A percentile compares a stretch with the other conserved stretches of the same genome.
Conservation (phyloP, 306 rosid species). For the Cyclanthera cordifolia region DNA sequence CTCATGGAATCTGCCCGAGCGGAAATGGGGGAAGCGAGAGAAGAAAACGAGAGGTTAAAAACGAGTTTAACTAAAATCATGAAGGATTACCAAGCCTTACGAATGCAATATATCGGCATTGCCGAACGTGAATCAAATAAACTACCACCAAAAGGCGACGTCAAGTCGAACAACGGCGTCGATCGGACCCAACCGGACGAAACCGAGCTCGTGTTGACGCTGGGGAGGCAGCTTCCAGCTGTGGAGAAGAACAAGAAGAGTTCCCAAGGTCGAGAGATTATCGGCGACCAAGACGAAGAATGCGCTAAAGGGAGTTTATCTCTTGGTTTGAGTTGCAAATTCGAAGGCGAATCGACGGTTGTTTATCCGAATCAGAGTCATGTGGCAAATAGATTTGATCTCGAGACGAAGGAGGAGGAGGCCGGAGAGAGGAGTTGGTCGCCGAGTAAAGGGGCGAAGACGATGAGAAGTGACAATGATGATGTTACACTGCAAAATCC, state of each 20-base stretch:
- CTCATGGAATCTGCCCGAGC: slow-evolving; percentile 31
- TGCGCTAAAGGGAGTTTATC: slow-evolving; percentile 23
- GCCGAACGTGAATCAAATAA: slow-evolving; percentile 19
- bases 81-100: slow-evolving; percentile 34
- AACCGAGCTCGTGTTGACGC: slow-evolving; percentile 38
- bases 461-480: slow-evolving; percentile 24
- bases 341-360: neutral
- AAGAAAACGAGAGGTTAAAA: slow-evolving; percentile 43
- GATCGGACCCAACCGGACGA: slow-evolving; percentile 4
- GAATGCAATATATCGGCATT: slow-evolving; percentile 23
- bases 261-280: neutral
- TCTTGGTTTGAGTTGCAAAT: slow-evolving; percentile 35
- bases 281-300: neutral
- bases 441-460: slow-evolving; percentile 29
- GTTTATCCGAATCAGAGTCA: neutral
- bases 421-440: slow-evolving; percentile 33
- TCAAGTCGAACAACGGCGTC: too few species aligned
- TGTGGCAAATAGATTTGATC: slow-evolving; percentile 13
- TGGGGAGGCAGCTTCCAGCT: slow-evolving; percentile 36
- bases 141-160: neutral
- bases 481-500: slow-evolving; percentile 27
- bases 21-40: slow-evolving; percentile 36
- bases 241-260: neutral
- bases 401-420: slow-evolving; percentile 25
- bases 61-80: slow-evolving; percentile 13